These are phyloP conservation scores for Exophiala spinifera DNA, from an alignment of 2,329 filamentous ascomycete genomes.

Conservation along the genomic window DNA sequence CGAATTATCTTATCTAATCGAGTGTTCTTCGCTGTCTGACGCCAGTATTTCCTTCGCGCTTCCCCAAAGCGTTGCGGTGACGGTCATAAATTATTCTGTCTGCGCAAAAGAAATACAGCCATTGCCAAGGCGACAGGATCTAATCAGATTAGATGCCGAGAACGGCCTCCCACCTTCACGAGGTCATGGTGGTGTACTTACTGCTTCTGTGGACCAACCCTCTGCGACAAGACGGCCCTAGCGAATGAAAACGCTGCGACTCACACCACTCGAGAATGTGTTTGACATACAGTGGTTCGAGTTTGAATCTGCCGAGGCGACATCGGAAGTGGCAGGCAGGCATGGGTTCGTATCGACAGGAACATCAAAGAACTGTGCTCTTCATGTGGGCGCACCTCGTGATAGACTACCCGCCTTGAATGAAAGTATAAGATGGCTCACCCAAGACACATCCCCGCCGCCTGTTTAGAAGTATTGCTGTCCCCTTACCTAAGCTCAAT, in stretches of 20 bases:
- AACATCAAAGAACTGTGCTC: neutral
- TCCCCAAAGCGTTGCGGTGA: neutral
- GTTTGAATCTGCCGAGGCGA: neutral
- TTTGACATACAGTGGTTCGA: too few relatives aligned
- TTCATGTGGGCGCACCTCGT: neutral
- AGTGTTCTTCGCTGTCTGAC: conserved; percentile 3
- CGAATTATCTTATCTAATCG: conserved; percentile 26
- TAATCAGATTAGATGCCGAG: conserved; percentile 8
- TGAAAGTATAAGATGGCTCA: too few relatives aligned
- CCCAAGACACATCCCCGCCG: too few relatives aligned
- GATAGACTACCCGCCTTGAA: too few relatives aligned
- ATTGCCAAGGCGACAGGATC: neutral
- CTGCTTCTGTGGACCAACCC: neutral
- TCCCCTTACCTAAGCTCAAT: too few relatives aligned
- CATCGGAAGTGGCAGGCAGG: neutral
- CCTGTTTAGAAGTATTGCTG: neutral
- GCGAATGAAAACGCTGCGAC: neutral
- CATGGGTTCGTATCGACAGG: neutral
- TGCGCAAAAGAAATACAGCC: neutral
- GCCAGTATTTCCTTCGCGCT: neutral
- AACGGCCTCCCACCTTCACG: neutral
- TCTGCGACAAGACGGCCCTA: neutral
- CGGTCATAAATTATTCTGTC: neutral
- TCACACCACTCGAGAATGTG: neutral
- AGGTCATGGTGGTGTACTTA: neutral